Evolutionary conservation across 2,329 filamentous ascomycete species (phyloP), one percentile per base, ranked within the genome.

Genomic region (Metarhizium sp.): DNA sequence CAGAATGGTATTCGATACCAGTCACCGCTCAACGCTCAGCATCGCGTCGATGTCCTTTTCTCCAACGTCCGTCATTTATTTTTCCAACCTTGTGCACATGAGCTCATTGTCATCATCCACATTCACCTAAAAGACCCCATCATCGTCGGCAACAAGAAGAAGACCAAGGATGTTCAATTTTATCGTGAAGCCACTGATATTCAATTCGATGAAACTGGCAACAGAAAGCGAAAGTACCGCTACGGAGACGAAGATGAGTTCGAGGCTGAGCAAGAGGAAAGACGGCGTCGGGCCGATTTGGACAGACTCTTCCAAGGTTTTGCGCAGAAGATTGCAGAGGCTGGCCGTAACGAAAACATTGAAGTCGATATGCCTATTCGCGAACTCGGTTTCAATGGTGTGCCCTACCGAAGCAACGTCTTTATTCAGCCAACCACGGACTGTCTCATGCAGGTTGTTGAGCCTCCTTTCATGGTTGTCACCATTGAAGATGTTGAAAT

Each of bases 241-340:
- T 97, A 95, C 67, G 94, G 94, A 47, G 94, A 99, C 60, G 95
- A 99, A 69, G 94, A 99, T 67, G 94, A 99, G 69, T 99, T 99
- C 60, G 94, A 99, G 71, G 91, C 92, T 46, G 94, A 99, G 70
- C 94, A 99, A 71, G 94, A 99, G 71, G 94, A 99, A 72, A 85
- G 95, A 63, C 83, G 92, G 61, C 86, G 92, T 56, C 82, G 94
- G 62, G 88, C 89, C n/a, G 90, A 92, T 59, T 84, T 99, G 52
- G 94, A 99, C 73, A 88, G 92, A 56, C 85, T 96, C 62, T 99
- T 99, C 81, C 95, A 96, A 73, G 86, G 82, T 59, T 99, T 97
- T 65, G 90, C 92, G 2, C 92, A 97, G 73, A 97, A 96, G 79
- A 95, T 99, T 69, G 90, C 92, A 3, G 92, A 97, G 67, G 92